Evolutionary conservation across 1,284 basidiomycete genomes (phyloP).

Genomic region (Leccinum subfulvum): DNA sequence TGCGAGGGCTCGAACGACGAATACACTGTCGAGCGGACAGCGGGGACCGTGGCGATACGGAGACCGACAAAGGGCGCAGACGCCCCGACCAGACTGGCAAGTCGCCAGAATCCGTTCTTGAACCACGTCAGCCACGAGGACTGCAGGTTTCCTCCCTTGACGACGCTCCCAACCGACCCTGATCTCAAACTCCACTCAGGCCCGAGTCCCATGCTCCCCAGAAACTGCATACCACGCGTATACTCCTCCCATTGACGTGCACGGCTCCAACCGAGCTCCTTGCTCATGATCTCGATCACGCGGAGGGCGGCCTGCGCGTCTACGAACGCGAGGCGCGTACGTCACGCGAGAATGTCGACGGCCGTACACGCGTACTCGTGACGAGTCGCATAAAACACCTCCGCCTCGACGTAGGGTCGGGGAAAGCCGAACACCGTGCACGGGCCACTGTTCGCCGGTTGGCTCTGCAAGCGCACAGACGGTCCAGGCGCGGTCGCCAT

Average conservation of each 20-base stretch:
- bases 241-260: constrained; percentile 61
- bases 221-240: constrained; percentile 58
- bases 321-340: constrained; percentile 90
- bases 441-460: constrained; percentile 81
- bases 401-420: constrained; percentile 85
- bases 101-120: constrained; percentile 30
- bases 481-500: constrained; percentile 96
- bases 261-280: constrained; percentile 79
- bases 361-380: constrained; percentile 92
- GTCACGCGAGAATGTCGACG: constrained; percentile 89
- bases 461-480: constrained; percentile 82
- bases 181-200: constrained; percentile 25
- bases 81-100: constrained; percentile 21
- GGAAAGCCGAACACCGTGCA: constrained; percentile 80
- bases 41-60: not conserved
- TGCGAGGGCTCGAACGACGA: constrained; percentile 36
- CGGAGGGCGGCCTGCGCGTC: constrained; percentile 85
- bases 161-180: constrained; percentile 21
- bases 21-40: constrained; percentile 30
- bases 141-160: not conserved
- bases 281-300: constrained; percentile 89
- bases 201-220: constrained; percentile 75
- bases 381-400: constrained; percentile 87
- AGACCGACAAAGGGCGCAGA: not conserved
- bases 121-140: constrained; percentile 19